These are phyloP conservation scores for Limonium bicolor DNA, from an alignment of 148 eudicot genomes.

Conservation along the genomic window DNA sequence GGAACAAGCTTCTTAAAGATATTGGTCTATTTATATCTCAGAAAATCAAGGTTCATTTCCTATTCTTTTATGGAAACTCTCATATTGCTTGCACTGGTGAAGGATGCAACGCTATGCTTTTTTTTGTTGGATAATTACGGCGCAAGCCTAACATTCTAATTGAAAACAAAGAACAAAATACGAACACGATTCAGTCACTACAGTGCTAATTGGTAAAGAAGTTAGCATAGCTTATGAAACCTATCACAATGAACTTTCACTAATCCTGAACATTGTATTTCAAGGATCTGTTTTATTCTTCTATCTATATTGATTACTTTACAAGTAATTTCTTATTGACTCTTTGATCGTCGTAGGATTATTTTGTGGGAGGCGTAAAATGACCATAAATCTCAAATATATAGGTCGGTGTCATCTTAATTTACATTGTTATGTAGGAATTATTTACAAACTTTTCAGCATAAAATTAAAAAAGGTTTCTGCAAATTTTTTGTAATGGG, in stretches of 20 bases:
- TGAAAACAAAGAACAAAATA: too few species aligned
- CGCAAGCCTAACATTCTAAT: too few species aligned
- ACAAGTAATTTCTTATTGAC: neutral
- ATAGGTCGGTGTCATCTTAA: slow-evolving; percentile 34
- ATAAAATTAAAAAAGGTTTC: neutral
- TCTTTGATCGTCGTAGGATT: slow-evolving; percentile 29
- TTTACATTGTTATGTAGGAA: neutral
- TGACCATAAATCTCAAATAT: slow-evolving; percentile 68
- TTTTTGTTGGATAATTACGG: too few species aligned
- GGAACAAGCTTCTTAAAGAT: slow-evolving; percentile 66
- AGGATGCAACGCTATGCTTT: too few species aligned
- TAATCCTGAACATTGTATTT: neutral
- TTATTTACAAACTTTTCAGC: neutral
- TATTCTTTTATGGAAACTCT: neutral
- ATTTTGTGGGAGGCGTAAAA: slow-evolving; percentile 37
- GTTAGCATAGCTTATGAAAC: too few species aligned
- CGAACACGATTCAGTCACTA: neutral
- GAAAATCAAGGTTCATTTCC: slow-evolving; percentile 50
- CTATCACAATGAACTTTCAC: too few species aligned
- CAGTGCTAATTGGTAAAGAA: neutral
- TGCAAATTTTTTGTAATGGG: neutral
- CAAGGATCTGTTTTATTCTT: neutral
- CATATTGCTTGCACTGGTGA: neutral
- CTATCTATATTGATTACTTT: neutral
- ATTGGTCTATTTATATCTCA: slow-evolving; percentile 86